Percentiles rank a stretch among this genome's conserved stretches.
These are phyloP conservation scores for Pseudonitzschia pungens DNA, from an alignment of 108 stramenopile genomes.

Conservation along the genomic window DNA sequence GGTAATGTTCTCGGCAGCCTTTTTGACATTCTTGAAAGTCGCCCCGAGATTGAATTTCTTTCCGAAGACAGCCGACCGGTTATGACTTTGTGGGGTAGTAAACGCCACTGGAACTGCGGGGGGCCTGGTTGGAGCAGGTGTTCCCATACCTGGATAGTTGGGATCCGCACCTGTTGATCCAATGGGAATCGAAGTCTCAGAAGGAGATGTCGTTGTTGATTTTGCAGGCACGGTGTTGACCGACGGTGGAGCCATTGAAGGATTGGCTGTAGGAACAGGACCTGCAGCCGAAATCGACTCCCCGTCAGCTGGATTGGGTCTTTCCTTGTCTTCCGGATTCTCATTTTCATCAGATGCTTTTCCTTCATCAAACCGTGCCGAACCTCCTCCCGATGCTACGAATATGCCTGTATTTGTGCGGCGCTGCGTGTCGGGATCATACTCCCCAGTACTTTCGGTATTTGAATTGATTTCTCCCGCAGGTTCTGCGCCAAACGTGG, in stretches of 20 bases:
- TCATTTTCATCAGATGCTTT: background rate
- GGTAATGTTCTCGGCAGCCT: background rate
- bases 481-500: too few species aligned
- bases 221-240: background rate
- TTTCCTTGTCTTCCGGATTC: background rate
- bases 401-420: background rate
- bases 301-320: background rate
- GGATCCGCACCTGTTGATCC: background rate
- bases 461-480: background rate
- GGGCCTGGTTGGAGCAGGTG: background rate
- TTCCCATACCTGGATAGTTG: background rate
- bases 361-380: background rate
- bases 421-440: background rate
- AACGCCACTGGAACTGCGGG: background rate
- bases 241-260: background rate
- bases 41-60: conserved; percentile 2
- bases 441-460: background rate
- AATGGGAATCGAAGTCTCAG: conserved; percentile 1
- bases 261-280: background rate
- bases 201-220: background rate
- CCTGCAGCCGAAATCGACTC: background rate
- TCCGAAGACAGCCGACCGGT: background rate
- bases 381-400: background rate
- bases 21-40: background rate
- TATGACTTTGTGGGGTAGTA: background rate